Conservation (phyloP, 1,139 yeast species). For the Wickerhamomyces sp. region DNA sequence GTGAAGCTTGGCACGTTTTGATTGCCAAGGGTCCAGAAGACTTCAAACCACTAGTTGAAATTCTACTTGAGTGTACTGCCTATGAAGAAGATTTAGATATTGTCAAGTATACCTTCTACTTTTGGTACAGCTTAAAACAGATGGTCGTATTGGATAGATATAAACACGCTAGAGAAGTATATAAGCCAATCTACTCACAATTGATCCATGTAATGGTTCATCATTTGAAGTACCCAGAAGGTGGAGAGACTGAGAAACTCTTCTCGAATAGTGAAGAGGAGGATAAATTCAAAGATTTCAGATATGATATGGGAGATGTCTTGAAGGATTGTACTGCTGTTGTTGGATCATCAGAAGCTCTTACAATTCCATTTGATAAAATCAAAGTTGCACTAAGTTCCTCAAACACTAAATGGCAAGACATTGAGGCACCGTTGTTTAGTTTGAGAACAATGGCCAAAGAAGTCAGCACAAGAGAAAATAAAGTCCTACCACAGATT, state of each 20-base stretch:
- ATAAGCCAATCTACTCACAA: constrained; percentile 56
- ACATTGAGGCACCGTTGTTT: constrained; percentile 85
- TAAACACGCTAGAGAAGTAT: constrained; percentile 50
- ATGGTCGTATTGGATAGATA: constrained; percentile 61
- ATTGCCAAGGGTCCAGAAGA: constrained; percentile 69
- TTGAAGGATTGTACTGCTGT: constrained; percentile 92
- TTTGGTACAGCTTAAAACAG: constrained; percentile 84
- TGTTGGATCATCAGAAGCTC: constrained; percentile 69
- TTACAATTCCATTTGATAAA: constrained; percentile 35
- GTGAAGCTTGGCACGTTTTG: constrained; percentile 91
- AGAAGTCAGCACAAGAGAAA: constrained; percentile 70
- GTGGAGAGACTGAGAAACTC: constrained; percentile 32
- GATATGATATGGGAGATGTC: constrained; percentile 97
- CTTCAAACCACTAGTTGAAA: constrained; percentile 73
- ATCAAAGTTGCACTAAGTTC: constrained; percentile 23
- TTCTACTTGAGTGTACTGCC: constrained; percentile 57
- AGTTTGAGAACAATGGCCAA: constrained; percentile 93
- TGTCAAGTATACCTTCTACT: constrained; percentile 84
- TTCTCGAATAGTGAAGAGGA: constrained; percentile 57
- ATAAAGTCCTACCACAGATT: constrained; percentile 67
- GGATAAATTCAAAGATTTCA: constrained; percentile 87
- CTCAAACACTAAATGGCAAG: constrained; percentile 60
- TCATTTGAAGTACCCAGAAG: constrained; percentile 73
- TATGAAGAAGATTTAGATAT: constrained; percentile 80
- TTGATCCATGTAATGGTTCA: constrained; percentile 63